phyloP scores from a whole-genome alignment of 2,329 filamentous ascomycete species.

The Trichophyton rubrum region DNA sequence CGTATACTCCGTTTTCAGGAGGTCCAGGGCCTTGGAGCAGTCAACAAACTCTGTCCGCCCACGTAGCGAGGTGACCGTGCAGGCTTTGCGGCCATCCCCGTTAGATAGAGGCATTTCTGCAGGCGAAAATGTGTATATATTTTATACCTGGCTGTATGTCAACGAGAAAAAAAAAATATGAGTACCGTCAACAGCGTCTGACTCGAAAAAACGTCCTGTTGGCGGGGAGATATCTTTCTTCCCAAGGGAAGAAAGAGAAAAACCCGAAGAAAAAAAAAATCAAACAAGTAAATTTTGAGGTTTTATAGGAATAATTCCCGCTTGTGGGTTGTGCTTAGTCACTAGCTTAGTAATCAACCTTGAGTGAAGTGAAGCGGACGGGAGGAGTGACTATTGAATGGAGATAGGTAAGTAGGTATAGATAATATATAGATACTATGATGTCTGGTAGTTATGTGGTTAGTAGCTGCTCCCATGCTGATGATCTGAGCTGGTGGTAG shows the following conservation, averaged over 20 bases:
- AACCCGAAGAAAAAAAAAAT: constrained; percentile 16
- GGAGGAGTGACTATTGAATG: no score
- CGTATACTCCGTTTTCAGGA: constrained; percentile 65
- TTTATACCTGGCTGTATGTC: constrained; percentile 10
- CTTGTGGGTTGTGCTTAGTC: not conserved
- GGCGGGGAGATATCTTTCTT: constrained; percentile 50
- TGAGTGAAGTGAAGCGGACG: no score
- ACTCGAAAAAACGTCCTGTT: constrained; percentile 34
- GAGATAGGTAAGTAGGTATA: no score
- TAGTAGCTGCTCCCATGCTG: no score
- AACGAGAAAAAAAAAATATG: not conserved
- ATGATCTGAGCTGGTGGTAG: no score
- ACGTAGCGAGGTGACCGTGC: constrained; percentile 35
- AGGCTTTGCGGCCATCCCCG: constrained; percentile 42
- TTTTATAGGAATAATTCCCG: constrained; percentile 6
- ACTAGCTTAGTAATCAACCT: no score
- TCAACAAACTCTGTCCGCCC: constrained; percentile 52
- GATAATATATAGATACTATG: no score
- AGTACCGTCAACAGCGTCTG: constrained; percentile 32
- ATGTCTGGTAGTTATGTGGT: no score
- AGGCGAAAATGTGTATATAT: constrained; percentile 18
- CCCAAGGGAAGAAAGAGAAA: constrained; percentile 41
- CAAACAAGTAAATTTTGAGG: constrained; percentile 1
- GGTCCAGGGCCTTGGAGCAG: constrained; percentile 61
- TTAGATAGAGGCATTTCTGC: constrained; percentile 59